Base-by-base conservation (phyloP, 805 yeast genomes). In the Cyberlindnera amylophila region DNA sequence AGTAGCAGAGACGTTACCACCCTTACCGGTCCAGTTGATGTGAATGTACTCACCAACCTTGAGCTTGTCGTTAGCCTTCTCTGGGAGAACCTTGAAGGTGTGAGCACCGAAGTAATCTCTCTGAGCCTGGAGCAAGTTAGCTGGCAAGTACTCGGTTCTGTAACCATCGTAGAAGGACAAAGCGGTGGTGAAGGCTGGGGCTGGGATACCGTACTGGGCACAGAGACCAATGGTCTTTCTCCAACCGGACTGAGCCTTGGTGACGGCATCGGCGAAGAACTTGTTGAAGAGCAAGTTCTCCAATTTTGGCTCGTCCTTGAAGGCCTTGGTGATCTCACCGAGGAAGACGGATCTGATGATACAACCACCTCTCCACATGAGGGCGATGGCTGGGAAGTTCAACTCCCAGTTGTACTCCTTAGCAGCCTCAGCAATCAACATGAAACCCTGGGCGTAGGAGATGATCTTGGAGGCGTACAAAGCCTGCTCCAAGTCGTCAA, bases 281-380 rank as follows among this genome's bases (percentile, higher is more conserved):
- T 88, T 83, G 75, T 90, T 82, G 85, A 91, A 90, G 67, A 91
- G 75, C 74, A 91, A 77, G 84, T 90, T 90, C 77, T 90, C 96
- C 64, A 91, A 76, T 55, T 89, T 83, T 68, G 96, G 95, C 75
- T 83, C 75, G 68, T 84, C 81, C 73, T 93, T 86, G 85, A 83
- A 91, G 56, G 99, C 99, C 66, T 87, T 69, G 56, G 99, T 91
- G 73, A 91, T 91, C 71, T 91, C 97, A 64, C 82, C 97, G 65
- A 91, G 77, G 86, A 91, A 91, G 54, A 91, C 97, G 45, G 99
- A 91, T 80, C 98, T 87, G 74, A 91, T 91, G 71, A 91, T 91
- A 80, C 99, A 91, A 61, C 99, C 99, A 76, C 99, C 99, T 81
- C 99, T 84, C 99, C 99, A 91, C 98, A 91, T 91, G 63, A 93